Conservation (phyloP, 768 basidiomycete genomes). For the Ephemerocybe angulata region DNA sequence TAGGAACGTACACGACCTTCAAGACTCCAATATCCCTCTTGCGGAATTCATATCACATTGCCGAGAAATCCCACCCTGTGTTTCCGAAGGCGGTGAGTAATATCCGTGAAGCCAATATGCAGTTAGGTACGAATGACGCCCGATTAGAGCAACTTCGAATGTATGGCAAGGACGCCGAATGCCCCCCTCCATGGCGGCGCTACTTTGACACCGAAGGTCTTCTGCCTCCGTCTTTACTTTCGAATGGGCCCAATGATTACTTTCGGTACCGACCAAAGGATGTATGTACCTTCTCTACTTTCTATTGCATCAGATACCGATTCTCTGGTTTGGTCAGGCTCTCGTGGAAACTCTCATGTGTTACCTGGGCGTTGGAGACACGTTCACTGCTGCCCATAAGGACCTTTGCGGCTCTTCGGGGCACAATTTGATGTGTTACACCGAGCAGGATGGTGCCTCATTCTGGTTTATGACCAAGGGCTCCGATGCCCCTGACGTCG, state of each 20-base stretch:
- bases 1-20: conserved; percentile 59
- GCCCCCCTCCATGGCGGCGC: conserved; percentile 60
- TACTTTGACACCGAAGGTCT: conserved; percentile 50
- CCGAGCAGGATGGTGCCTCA: conserved; percentile 66
- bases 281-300: conserved; percentile 32
- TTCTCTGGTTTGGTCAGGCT: conserved; percentile 40
- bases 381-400: conserved; percentile 82
- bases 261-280: conserved; percentile 50
- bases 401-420: conserved; percentile 82
- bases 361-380: conserved; percentile 78
- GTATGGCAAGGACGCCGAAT: conserved; percentile 77
- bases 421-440: conserved; percentile 84
- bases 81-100: conserved; percentile 35
- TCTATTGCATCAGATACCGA: not conserved
- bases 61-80: conserved; percentile 32
- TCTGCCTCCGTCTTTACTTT: conserved; percentile 52
- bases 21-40: conserved; percentile 50
- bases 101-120: not conserved
- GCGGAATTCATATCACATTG: conserved; percentile 49
- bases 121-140: conserved; percentile 20
- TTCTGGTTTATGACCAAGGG: conserved; percentile 86
- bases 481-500: conserved; percentile 49
- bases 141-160: conserved; percentile 47
- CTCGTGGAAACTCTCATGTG: conserved; percentile 80
- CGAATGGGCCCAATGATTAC: conserved; percentile 53